A percentile compares a stretch with the other conserved stretches of the same genome.
Evolutionary conservation across 2,329 filamentous ascomycete genomes (phyloP).

Genomic region (Domatiomyces catenatus): DNA sequence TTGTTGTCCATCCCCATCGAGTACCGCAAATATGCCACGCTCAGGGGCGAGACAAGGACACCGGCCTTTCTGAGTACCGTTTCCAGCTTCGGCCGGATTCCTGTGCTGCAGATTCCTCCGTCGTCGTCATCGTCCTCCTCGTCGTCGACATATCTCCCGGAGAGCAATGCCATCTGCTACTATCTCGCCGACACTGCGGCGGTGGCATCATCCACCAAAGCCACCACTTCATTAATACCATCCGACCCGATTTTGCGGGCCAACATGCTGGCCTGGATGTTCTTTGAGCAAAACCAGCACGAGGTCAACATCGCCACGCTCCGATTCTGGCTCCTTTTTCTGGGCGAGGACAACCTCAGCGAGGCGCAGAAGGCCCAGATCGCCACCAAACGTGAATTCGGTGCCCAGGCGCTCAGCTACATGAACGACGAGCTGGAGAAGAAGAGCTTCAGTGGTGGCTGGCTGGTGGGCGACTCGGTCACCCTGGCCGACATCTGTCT

Average conservation of each 20-base stretch:
- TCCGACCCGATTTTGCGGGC: slow-evolving; percentile 1
- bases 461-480: slow-evolving; percentile 5
- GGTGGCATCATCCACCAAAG: not conserved
- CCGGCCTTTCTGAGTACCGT: slow-evolving; percentile 3
- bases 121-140: not conserved
- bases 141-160: slow-evolving; percentile 2
- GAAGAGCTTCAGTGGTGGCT: slow-evolving; percentile 1
- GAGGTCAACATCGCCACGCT: slow-evolving; percentile 6
- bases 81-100: slow-evolving; percentile 3
- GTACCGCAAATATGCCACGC: slow-evolving; percentile 1
- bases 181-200: slow-evolving; percentile 3
- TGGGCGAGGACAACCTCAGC: slow-evolving; percentile 28
- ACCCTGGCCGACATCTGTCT: slow-evolving; percentile 5
- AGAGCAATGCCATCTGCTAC: slow-evolving; percentile 6
- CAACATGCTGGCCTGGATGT: slow-evolving; percentile 6
- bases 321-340: slow-evolving; percentile 17
- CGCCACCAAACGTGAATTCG: slow-evolving; percentile 16
- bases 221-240: slow-evolving; percentile 1
- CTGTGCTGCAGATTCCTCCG: slow-evolving; percentile 3
- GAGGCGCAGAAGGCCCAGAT: slow-evolving; percentile 26
- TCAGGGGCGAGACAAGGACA: slow-evolving; percentile 4
- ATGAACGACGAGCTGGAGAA: slow-evolving; percentile 4
- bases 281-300: slow-evolving; percentile 8
- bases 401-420: slow-evolving; percentile 1
- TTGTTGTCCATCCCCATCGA: slow-evolving; percentile 4